A percentile compares a stretch with the other conserved stretches of the same genome.
Evolutionary conservation across 2,329 filamentous ascomycete genomes (phyloP).

Genomic region (Tolypocladium nubicola): DNA sequence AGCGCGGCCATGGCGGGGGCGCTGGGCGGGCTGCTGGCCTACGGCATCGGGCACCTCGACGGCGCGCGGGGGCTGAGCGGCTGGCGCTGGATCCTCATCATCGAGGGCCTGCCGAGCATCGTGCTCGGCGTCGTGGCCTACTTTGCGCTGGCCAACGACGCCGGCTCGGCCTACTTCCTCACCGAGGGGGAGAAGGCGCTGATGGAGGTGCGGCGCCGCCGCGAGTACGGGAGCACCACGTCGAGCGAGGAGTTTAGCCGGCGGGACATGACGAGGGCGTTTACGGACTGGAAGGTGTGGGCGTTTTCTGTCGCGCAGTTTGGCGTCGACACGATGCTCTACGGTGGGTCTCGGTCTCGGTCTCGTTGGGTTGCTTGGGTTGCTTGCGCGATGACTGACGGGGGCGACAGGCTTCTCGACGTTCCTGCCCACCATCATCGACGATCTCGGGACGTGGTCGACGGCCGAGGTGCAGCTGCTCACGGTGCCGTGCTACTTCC

Average conservation of each 20-base stretch:
- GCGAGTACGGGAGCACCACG: slow-evolving; percentile 36
- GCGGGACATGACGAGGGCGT: slow-evolving; percentile 54
- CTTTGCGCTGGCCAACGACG: slow-evolving; percentile 25
- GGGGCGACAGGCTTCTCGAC: slow-evolving; percentile 51
- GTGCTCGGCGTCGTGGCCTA: slow-evolving; percentile 22
- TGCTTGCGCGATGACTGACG: not conserved
- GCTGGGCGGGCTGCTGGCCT: slow-evolving; percentile 62
- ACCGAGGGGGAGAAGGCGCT: slow-evolving; percentile 52
- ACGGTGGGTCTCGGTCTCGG: slow-evolving; percentile 27
- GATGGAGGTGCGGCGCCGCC: slow-evolving; percentile 30
- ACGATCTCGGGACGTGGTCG: slow-evolving; percentile 53
- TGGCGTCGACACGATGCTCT: slow-evolving; percentile 65
- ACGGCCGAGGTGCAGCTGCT: slow-evolving; percentile 60
- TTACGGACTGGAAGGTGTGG: slow-evolving; percentile 69
- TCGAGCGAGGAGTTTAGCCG: slow-evolving; percentile 37
- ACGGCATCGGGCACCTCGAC: slow-evolving; percentile 63
- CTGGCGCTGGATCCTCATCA: slow-evolving; percentile 63
- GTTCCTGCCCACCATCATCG: slow-evolving; percentile 71
- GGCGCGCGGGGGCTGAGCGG: slow-evolving; percentile 52
- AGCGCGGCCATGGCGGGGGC: slow-evolving; percentile 61
- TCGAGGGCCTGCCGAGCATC: slow-evolving; percentile 35
- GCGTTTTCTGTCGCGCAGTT: slow-evolving; percentile 61
- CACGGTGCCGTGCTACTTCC: slow-evolving; percentile 67
- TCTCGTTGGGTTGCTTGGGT: not conserved
- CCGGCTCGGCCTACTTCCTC: slow-evolving; percentile 49